These are phyloP conservation scores for Mycena rebaudengoi DNA, from an alignment of 768 basidiomycete species.

Conservation along the genomic window DNA sequence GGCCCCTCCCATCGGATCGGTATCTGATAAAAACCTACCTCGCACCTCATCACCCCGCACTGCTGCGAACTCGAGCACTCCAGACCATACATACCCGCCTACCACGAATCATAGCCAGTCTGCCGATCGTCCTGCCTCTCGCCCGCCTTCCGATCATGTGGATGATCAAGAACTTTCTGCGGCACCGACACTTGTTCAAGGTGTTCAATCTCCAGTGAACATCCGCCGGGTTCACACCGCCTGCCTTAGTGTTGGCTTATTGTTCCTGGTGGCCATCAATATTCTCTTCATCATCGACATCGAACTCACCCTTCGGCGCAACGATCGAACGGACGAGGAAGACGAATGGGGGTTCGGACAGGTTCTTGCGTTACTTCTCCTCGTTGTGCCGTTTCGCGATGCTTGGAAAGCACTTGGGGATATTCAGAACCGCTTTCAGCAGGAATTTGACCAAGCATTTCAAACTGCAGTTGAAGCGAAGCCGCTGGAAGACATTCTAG, in stretches of 20 bases:
- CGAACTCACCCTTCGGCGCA: not conserved
- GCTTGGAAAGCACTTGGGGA: slow-evolving; percentile 1
- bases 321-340: not conserved
- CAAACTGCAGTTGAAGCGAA: not conserved
- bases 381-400: slow-evolving; percentile 8
- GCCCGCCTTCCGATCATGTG: too few relatives aligned
- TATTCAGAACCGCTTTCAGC: not conserved
- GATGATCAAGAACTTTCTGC: too few relatives aligned
- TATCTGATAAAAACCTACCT: too few relatives aligned
- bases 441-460: not conserved
- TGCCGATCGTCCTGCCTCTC: too few relatives aligned
- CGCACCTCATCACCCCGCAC: too few relatives aligned
- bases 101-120: too few relatives aligned
- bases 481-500: not conserved
- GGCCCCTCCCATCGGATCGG: too few relatives aligned
- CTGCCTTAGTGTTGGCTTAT: not conserved
- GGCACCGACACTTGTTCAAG: not conserved
- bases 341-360: not conserved
- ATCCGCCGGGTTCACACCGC: not conserved
- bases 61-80: too few relatives aligned
- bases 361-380: not conserved
- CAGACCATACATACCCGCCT: too few relatives aligned
- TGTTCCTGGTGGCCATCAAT: slow-evolving; percentile 6
- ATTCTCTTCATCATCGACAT: slow-evolving; percentile 4
- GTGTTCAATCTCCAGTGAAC: not conserved